Percentiles rank a stretch among this genome's conserved stretches.
Evolutionary conservation across 2,329 filamentous ascomycete species (phyloP).

Genomic region (Colletotrichum abscissum): DNA sequence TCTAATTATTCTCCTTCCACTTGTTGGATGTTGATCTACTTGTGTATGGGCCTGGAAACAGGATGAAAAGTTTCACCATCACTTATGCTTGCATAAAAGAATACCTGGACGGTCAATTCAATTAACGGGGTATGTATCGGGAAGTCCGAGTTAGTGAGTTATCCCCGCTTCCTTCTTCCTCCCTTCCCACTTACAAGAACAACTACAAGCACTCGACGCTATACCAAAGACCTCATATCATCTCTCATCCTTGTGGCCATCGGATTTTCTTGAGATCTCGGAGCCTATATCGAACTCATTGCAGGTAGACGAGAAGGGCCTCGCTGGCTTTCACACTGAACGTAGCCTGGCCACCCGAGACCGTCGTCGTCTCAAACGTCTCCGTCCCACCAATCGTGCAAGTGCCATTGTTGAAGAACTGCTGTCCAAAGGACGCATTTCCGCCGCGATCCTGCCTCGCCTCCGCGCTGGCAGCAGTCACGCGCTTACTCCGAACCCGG

Average conservation of each 20-base stretch:
- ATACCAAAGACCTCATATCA: not conserved
- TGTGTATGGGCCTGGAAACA: not conserved
- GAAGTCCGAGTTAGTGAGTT: not conserved
- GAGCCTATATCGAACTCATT: not conserved
- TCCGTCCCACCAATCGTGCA: conserved; percentile 15
- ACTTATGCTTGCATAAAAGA: not conserved
- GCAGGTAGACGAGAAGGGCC: conserved; percentile 20
- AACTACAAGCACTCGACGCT: not conserved
- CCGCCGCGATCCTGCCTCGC: conserved; percentile 26
- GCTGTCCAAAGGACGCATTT: conserved; percentile 15
- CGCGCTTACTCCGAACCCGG: conserved; percentile 5
- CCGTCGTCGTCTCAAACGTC: conserved; percentile 16
- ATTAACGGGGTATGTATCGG: not conserved
- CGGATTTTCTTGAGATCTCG: too few species aligned
- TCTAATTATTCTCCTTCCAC: not conserved
- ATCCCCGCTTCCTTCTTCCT: not conserved
- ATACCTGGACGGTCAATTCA: not conserved
- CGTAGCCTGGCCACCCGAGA: conserved; percentile 1
- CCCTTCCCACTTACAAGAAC: not conserved
- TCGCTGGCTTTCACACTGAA: conserved; percentile 38
- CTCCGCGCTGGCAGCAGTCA: conserved; percentile 19
- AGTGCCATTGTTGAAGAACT: conserved; percentile 23
- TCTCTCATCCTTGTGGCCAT: too few species aligned
- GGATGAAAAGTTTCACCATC: not conserved
- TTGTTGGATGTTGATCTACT: not conserved